Evolutionary conservation across 1,284 basidiomycete genomes (phyloP), one percentile per base, ranked within the genome.

Genomic region (Tilletia indica): DNA sequence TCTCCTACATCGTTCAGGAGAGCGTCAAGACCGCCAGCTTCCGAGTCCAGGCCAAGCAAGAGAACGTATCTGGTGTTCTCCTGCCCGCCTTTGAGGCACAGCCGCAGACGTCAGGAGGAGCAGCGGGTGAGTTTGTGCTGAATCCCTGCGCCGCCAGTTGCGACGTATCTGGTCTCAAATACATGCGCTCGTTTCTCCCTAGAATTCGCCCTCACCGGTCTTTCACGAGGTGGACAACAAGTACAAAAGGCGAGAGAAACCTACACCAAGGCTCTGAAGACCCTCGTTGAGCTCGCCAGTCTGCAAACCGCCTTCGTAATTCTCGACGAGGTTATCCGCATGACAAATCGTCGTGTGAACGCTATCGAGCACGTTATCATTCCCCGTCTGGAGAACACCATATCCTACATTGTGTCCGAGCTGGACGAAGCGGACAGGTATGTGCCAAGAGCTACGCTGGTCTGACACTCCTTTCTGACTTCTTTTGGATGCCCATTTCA

Each of bases 331-430:
- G 97, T 99, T 73, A 99, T 99, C 83, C 91, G 94, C 70, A 94
- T 96, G 61, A 99, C 97, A 38, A 99, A 98, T 85, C 91, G 97
- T 63, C 90, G 97, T 76, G 97, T 99, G 45, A 99, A 99, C 82
- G 97, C 97, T 3, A 97, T 99, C 80, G 97, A 99, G 84, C 94
- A 99, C 85, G 91, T 99, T 78, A 89, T 99, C 81, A 98, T 99
- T 72, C 97, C 97, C 14, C 89, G 91, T 67, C 87, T 99, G 64
- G 96, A 98, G 73, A 98, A 99, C 85, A 99, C 97, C 5, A 94
- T 99, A 87, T 93, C 92, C 34, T 84, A 84, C 71, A 83, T 84
- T 58, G 71, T 80, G 16, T 79, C 78, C 21, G 82, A 84, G 72
- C 71, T 84, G 19, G 82, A 84, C 73, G 82, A 84, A 68, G 80